Percentiles rank a stretch among this genome's conserved stretches.
phyloP scores from a whole-genome alignment of 208 protist species.

The Acanthamoeba lenticulata region DNA sequence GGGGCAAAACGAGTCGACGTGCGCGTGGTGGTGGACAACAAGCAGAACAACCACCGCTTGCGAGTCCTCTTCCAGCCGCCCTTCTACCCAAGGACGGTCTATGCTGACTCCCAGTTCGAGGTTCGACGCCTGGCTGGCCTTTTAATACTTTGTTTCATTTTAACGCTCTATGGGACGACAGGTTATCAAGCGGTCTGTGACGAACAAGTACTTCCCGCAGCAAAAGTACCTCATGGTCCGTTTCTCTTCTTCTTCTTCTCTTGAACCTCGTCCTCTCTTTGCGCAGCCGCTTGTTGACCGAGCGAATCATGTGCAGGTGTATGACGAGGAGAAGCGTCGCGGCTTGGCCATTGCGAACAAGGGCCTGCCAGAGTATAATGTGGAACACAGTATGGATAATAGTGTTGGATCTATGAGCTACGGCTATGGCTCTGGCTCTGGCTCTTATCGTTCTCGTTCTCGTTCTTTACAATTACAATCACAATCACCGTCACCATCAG shows the following conservation, averaged over 20 bases:
- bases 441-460: not conserved
- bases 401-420: no score
- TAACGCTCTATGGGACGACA: not conserved
- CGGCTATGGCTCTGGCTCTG: not conserved
- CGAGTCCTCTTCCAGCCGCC: not conserved
- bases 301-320: not conserved
- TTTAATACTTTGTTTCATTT: not conserved
- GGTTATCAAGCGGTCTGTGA: not conserved
- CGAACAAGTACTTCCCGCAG: constrained; percentile 16
- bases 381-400: constrained; percentile 17
- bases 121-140: not conserved
- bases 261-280: no score
- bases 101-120: not conserved
- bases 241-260: not conserved
- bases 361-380: constrained; percentile 25
- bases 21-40: not conserved
- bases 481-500: not conserved
- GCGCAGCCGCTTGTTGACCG: not conserved
- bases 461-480: not conserved
- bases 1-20: not conserved
- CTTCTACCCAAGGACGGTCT: not conserved
- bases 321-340: not conserved
- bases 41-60: not conserved
- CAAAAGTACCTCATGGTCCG: constrained; percentile 32
- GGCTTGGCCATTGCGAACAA: constrained; percentile 60